These are phyloP conservation scores for Venustampulla echinocandica DNA, from an alignment of 495 filamentous ascomycete genomes.

Conservation along the genomic window DNA sequence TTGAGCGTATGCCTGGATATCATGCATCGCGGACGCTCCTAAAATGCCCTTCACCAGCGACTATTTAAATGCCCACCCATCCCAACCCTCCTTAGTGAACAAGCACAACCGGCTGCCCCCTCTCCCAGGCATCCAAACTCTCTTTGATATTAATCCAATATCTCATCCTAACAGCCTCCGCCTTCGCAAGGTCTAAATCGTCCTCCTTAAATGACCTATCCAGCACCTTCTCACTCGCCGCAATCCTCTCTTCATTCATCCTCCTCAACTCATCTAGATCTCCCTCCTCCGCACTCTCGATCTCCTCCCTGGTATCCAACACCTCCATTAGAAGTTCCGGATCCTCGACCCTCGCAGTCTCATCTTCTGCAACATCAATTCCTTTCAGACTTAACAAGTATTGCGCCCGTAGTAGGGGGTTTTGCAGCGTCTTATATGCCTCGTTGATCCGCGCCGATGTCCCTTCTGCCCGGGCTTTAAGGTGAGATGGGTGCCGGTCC, in stretches of 20 bases:
- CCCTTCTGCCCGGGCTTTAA: constrained; percentile 57
- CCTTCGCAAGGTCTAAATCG: constrained; percentile 56
- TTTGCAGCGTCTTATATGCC: constrained; percentile 73
- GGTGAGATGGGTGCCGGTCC: constrained; percentile 53
- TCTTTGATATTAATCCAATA: constrained; percentile 90
- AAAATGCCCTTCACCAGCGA: no score
- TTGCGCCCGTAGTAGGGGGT: constrained; percentile 72
- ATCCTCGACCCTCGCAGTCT: constrained; percentile 59
- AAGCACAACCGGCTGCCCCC: constrained; percentile 58
- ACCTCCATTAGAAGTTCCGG: constrained; percentile 75
- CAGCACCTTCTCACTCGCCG: constrained; percentile 47
- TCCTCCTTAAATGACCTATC: constrained; percentile 54
- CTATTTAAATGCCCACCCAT: no score
- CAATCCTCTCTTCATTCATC: constrained; percentile 61
- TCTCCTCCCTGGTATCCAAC: constrained; percentile 74
- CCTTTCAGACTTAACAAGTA: constrained; percentile 68
- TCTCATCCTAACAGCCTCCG: constrained; percentile 66
- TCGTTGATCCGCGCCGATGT: constrained; percentile 75
- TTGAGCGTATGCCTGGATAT: no score
- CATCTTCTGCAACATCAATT: constrained; percentile 71
- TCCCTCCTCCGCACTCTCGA: constrained; percentile 68
- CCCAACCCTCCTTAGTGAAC: constrained; percentile 57
- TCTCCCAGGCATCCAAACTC: constrained; percentile 75
- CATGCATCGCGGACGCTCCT: no score
- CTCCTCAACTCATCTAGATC: constrained; percentile 51